Conservation (phyloP, 169 alveolate genomes). For the Eimeria acervulina region DNA sequence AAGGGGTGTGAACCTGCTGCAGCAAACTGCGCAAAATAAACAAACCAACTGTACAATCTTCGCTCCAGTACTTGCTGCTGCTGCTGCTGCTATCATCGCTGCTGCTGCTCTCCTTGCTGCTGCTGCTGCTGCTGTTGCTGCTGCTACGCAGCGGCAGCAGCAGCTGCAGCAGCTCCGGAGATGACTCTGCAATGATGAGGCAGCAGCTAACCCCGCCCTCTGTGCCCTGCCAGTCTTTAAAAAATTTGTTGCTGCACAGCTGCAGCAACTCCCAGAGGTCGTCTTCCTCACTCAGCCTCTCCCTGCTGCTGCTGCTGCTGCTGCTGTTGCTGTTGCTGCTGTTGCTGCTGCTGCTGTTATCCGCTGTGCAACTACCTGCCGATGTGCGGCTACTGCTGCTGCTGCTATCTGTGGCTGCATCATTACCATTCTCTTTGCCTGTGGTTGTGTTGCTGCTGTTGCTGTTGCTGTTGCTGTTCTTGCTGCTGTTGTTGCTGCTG, state of each 20-base stretch:
- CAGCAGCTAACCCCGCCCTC: not conserved
- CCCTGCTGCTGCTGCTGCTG: not conserved
- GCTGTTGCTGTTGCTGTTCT: constrained; percentile 1
- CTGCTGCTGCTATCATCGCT: not conserved
- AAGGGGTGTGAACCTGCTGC: constrained; percentile 72
- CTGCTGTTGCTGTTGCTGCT: constrained; percentile 6
- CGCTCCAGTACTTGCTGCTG: not conserved
- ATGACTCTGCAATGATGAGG: not conserved
- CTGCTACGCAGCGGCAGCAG: not conserved
- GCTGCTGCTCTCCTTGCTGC: not conserved
- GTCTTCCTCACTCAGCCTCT: not conserved
- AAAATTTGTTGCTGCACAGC: not conserved
- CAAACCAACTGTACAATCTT: not conserved
- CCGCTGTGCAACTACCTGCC: not conserved
- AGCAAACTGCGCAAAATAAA: constrained; percentile 38
- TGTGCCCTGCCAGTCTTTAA: constrained; percentile 5
- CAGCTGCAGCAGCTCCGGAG: constrained; percentile 48
- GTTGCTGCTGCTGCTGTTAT: not conserved
- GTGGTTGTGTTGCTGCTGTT: not conserved
- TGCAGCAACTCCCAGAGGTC: constrained; percentile 37
- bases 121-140: constrained; percentile 4
- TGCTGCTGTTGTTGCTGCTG: not conserved
- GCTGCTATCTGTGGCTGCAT: not conserved
- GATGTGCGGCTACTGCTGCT: not conserved
- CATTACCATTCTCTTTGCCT: not conserved